Conservation (phyloP, 148 eudicot genomes). For the Salicornia ramosissima region DNA sequence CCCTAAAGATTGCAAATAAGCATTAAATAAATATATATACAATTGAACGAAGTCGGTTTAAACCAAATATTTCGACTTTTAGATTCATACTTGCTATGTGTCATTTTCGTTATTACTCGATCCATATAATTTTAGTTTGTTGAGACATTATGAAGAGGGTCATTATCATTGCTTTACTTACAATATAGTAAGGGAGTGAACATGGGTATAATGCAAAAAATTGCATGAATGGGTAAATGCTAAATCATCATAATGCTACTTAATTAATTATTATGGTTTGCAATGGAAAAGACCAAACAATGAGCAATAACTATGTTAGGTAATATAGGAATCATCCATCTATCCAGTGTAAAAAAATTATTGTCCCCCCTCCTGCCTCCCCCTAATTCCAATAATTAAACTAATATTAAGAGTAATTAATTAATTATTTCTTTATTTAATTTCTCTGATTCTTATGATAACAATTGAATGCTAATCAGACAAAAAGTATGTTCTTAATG, state of each 20-base stretch:
- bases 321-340: constrained; percentile 1
- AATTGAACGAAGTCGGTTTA: too few species aligned
- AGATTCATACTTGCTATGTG: too few species aligned
- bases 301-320: constrained; percentile 6
- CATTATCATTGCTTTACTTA: constrained; percentile 16
- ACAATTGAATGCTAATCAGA: background rate
- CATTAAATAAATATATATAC: too few species aligned
- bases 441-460: background rate
- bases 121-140: background rate
- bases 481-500: constrained; percentile 6
- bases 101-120: too few species aligned
- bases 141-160: constrained; percentile 13
- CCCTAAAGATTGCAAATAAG: too few species aligned
- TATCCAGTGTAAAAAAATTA: background rate
- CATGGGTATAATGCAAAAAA: background rate
- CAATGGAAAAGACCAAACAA: constrained; percentile 7
- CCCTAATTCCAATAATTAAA: background rate
- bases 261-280: too few species aligned
- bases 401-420: too few species aligned
- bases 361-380: constrained; percentile 8
- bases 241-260: background rate
- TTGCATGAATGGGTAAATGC: constrained; percentile 6
- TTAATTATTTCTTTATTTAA: background rate
- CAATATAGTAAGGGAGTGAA: background rate
- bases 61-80: too few species aligned